Percentiles rank a stretch among this genome's conserved stretches.
Evolutionary conservation across 2,329 filamentous ascomycete species (phyloP).

Genomic region (Aspergillus costaricaensis): DNA sequence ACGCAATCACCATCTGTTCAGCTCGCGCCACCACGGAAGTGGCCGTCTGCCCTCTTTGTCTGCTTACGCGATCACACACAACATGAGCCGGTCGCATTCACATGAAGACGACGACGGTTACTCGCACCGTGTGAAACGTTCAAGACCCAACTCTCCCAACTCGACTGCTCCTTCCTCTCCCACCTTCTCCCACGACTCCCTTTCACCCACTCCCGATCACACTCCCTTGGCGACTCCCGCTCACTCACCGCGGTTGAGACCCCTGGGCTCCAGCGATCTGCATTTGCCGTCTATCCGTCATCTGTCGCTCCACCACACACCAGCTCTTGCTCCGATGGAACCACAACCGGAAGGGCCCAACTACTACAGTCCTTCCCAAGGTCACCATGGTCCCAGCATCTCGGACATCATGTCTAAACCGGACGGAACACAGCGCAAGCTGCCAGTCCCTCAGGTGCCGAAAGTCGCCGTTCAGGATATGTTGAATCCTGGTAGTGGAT

Average conservation of each 20-base stretch:
- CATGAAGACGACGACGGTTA: conserved; percentile 77
- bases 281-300: conserved; percentile 86
- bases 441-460: conserved; percentile 84
- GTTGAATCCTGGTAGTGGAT: conserved; percentile 66
- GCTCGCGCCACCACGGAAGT: conserved; percentile 47
- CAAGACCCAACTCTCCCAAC: conserved; percentile 88
- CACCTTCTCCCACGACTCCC: conserved; percentile 92
- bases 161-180: conserved; percentile 95
- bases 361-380: conserved; percentile 58
- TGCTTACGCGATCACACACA: conserved; percentile 72
- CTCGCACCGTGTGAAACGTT: conserved; percentile 76
- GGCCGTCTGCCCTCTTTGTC: conserved; percentile 74
- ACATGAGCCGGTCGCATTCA: conserved; percentile 88
- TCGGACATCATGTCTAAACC: conserved; percentile 90
- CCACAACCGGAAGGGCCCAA: conserved; percentile 62
- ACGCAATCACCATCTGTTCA: conserved; percentile 51
- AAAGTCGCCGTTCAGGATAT: conserved; percentile 88
- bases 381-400: conserved; percentile 72
- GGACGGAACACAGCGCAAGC: conserved; percentile 83
- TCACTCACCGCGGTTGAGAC: conserved; percentile 87
- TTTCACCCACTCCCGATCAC: conserved; percentile 93
- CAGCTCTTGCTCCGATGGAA: conserved; percentile 71
- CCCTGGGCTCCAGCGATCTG: conserved; percentile 68
- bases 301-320: conserved; percentile 65
- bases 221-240: conserved; percentile 97